Conservation (phyloP, 202 grass and related monocot genomes). For the Miscanthus sacchariflorus region DNA sequence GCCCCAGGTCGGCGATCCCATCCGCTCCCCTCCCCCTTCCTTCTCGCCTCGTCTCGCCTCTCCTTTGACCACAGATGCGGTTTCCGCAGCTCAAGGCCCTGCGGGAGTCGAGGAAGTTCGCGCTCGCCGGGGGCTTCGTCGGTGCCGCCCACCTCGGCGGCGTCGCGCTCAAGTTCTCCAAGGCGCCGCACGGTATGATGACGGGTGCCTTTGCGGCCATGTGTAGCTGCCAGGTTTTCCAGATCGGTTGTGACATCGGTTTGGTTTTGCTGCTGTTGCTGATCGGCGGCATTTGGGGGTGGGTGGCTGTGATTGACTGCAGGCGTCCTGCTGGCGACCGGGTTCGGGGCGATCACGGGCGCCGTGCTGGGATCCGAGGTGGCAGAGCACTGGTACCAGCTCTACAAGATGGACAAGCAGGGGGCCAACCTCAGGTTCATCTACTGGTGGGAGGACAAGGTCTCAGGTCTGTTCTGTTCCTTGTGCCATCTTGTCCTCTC, state of each 20-base stretch:
- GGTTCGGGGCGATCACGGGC: slow-evolving; percentile 83
- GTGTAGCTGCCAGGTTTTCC: background rate
- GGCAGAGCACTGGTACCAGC: slow-evolving; percentile 87
- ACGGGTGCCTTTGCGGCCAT: background rate
- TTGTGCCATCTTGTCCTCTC: background rate
- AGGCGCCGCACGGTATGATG: slow-evolving; percentile 85
- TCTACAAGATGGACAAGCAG: slow-evolving; percentile 96
- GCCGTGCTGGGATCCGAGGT: slow-evolving; percentile 84
- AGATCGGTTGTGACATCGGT: background rate
- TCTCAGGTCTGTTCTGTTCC: slow-evolving; percentile 60
- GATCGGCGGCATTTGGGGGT: background rate
- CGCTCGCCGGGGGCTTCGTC: slow-evolving; percentile 60
- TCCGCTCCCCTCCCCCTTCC: background rate
- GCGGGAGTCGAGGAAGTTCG: slow-evolving; percentile 87
- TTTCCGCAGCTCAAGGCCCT: slow-evolving; percentile 74
- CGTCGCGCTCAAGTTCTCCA: slow-evolving; percentile 86
- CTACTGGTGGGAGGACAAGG: slow-evolving; percentile 99
- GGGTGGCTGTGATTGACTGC: background rate
- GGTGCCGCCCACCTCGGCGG: slow-evolving; percentile 85
- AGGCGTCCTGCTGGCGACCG: slow-evolving; percentile 85
- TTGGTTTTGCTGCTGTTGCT: background rate
- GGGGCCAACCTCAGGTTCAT: slow-evolving; percentile 92
- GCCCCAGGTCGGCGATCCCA: slow-evolving; percentile 60
- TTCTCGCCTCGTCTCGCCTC: too few relatives aligned
- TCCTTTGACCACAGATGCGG: background rate